phyloP scores from a whole-genome alignment of 805 yeast species.

The Komagataella populi region DNA sequence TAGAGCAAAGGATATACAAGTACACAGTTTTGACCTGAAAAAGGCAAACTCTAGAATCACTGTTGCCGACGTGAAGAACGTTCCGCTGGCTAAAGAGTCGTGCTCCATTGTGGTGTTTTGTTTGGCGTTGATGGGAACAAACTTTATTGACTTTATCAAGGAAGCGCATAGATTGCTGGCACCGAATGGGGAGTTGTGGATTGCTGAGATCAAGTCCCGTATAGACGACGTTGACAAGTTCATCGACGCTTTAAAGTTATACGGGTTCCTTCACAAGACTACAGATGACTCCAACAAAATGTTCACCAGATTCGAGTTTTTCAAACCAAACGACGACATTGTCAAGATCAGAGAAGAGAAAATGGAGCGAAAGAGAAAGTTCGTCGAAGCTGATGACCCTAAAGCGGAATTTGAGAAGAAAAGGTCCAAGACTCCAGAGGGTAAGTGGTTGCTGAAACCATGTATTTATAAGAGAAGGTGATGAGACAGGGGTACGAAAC shows the following conservation, averaged over 20 bases:
- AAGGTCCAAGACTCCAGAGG: constrained; percentile 50
- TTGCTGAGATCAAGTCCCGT: constrained; percentile 92
- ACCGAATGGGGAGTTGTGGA: constrained; percentile 93
- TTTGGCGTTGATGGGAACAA: constrained; percentile 94
- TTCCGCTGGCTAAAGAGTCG: constrained; percentile 69
- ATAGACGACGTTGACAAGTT: constrained; percentile 69
- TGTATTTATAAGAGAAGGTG: constrained; percentile 88
- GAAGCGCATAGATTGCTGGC: constrained; percentile 83
- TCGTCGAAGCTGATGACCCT: constrained; percentile 57
- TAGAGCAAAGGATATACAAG: constrained; percentile 28
- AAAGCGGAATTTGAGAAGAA: constrained; percentile 44
- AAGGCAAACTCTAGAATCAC: constrained; percentile 83
- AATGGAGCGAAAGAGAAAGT: constrained; percentile 47
- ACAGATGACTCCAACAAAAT: constrained; percentile 83
- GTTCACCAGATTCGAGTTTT: constrained; percentile 92
- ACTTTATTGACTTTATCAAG: constrained; percentile 78
- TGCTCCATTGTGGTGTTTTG: constrained; percentile 89
- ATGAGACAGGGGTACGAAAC: constrained; percentile 13
- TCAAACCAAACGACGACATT: constrained; percentile 67
- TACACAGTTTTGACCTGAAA: constrained; percentile 86
- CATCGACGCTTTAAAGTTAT: constrained; percentile 57
- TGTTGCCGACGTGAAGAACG: constrained; percentile 91
- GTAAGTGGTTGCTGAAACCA: constrained; percentile 86
- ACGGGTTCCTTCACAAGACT: constrained; percentile 78
- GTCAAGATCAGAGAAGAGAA: constrained; percentile 48